A percentile compares a stretch with the other conserved stretches of the same genome.
Conservation (phyloP, 2,329 filamentous ascomycete species). For the Hypoxylon sp. region DNA sequence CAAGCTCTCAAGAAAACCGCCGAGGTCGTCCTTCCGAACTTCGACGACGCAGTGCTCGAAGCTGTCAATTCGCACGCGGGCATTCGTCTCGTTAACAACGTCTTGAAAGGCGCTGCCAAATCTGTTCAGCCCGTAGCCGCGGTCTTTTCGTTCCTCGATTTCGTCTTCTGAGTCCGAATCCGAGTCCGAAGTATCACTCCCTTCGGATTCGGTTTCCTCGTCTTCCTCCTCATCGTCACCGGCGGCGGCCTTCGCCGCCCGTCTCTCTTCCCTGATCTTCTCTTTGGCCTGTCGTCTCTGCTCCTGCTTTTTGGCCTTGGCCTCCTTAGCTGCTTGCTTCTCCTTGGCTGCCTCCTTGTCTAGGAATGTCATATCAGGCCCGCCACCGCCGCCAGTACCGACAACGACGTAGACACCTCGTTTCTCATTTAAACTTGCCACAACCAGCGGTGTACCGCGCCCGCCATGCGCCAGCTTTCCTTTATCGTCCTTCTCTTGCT, state of each 20-base stretch:
- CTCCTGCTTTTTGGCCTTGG: conserved; percentile 72
- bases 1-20: conserved; percentile 88
- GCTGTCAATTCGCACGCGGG: conserved; percentile 90
- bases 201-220: conserved; percentile 64
- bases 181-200: conserved; percentile 62
- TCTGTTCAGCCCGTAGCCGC: conserved; percentile 82
- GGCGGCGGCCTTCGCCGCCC: conserved; percentile 66
- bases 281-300: conserved; percentile 68
- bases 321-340: conserved; percentile 71
- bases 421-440: conserved; percentile 89
- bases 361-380: conserved; percentile 76
- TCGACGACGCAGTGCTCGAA: conserved; percentile 98
- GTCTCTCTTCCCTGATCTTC: conserved; percentile 71
- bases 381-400: conserved; percentile 88
- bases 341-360: conserved; percentile 75
- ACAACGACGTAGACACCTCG: conserved; percentile 92
- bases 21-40: conserved; percentile 95
- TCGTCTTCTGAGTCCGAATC: conserved; percentile 63
- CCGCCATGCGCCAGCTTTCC: conserved; percentile 77
- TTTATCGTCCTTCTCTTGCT: conserved; percentile 84
- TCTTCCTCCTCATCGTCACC: conserved; percentile 65
- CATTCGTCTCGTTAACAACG: conserved; percentile 90
- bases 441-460: conserved; percentile 85
- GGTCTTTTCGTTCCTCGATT: conserved; percentile 66
- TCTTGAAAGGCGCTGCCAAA: conserved; percentile 97